Evolutionary conservation across 352 stramenopile species (phyloP).

Genomic region (Phytopythium helicoides): DNA sequence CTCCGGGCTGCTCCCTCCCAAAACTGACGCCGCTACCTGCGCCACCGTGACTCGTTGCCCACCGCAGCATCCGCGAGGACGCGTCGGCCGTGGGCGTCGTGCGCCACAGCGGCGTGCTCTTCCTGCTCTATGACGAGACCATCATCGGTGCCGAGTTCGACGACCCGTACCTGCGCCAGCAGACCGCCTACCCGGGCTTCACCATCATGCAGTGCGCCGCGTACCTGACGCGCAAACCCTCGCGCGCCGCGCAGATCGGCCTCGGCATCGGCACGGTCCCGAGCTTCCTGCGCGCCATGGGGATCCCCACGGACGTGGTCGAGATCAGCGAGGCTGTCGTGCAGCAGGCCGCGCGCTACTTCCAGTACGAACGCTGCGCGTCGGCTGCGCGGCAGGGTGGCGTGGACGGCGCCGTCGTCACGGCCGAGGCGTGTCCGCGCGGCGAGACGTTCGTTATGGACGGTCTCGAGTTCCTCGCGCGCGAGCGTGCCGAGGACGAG

Average conservation of each 20-base stretch:
- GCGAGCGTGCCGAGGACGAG: constrained; percentile 8
- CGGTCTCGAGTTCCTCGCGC: constrained; percentile 55
- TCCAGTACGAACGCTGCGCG: constrained; percentile 64
- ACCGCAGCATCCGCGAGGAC: constrained; percentile 29
- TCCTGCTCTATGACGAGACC: constrained; percentile 69
- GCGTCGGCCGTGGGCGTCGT: constrained; percentile 60
- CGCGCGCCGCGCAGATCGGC: constrained; percentile 55
- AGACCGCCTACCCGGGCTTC: constrained; percentile 75
- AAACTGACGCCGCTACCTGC: background rate
- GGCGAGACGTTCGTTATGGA: constrained; percentile 68
- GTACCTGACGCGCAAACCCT: constrained; percentile 47
- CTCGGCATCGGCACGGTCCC: constrained; percentile 72
- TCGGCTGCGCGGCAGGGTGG: constrained; percentile 24
- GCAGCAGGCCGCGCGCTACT: constrained; percentile 58
- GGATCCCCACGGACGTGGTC: constrained; percentile 71
- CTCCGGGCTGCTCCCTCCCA: background rate
- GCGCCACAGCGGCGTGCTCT: constrained; percentile 46
- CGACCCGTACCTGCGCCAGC: constrained; percentile 47
- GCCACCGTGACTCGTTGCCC: no score
- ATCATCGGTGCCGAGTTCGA: constrained; percentile 83
- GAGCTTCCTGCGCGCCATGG: constrained; percentile 54
- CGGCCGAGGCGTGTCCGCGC: constrained; percentile 19
- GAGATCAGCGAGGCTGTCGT: constrained; percentile 74
- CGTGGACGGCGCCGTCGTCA: background rate
- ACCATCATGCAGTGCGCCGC: constrained; percentile 76